Conservation (phyloP, 208 protist genomes). For the Leishmania lainsoni region DNA sequence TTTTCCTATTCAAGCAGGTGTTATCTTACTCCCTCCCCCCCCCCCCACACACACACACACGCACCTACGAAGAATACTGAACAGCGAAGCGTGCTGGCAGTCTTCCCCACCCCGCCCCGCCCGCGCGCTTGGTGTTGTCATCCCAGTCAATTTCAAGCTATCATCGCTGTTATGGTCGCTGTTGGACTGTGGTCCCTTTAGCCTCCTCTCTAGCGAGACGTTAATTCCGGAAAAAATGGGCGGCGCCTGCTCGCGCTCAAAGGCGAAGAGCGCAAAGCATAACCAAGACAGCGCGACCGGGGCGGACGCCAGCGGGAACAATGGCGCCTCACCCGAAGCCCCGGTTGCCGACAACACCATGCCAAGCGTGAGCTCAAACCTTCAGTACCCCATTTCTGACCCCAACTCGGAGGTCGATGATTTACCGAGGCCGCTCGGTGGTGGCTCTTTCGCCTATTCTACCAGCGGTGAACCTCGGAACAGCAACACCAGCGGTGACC, state of each 20-base stretch:
- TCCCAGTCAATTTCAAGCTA: not conserved
- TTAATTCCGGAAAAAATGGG: conserved; percentile 3
- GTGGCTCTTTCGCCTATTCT: conserved; percentile 1
- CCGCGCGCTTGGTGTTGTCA: not conserved
- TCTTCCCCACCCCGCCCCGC: not conserved
- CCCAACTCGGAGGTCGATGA: not conserved
- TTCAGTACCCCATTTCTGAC: not conserved
- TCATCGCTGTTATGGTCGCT: not conserved
- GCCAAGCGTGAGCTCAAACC: not conserved
- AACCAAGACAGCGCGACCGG: not conserved
- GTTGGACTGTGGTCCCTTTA: not conserved
- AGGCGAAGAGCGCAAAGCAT: conserved; percentile 12
- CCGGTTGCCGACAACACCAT: not conserved
- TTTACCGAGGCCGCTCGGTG: not conserved
- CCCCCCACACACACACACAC: not conserved
- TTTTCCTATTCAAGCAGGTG: not conserved
- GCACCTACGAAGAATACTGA: not conserved
- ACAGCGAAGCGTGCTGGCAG: not conserved
- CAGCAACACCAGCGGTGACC: not conserved
- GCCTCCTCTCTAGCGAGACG: not conserved
- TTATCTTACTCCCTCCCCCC: not conserved
- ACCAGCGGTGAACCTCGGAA: not conserved
- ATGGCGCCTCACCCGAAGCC: not conserved
- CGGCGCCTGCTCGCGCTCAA: conserved; percentile 18
- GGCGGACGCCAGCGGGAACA: not conserved